Evolutionary conservation across 2,329 filamentous ascomycete species (phyloP), one percentile per base, ranked within the genome.

Genomic region (Cyanodermella asteris): DNA sequence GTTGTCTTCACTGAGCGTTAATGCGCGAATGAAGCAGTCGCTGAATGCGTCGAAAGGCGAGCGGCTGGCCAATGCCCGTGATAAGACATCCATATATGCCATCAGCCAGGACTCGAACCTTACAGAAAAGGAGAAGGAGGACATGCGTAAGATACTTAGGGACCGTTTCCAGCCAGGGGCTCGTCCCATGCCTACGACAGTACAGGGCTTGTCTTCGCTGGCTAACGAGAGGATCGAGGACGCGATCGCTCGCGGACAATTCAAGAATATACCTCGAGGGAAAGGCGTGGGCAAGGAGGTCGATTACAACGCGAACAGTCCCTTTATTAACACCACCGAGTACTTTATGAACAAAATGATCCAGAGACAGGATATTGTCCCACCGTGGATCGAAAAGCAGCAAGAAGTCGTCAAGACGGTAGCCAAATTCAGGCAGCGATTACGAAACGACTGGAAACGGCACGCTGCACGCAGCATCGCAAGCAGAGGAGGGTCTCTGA

Each of bases 331-430:
- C 42, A 94, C 84, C 1, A 94, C 87, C 0, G 84, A 94, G 48
- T 93, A 93, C 45, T 77, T 94, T 38, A 74, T 94, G 73, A 94
- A 97, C 51, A 87, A 90, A 50, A 93, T 94, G 55, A 93, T 97
- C 34, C 77, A 93, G 50, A 73, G 75, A 30, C 87, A 97, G 47
- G 82, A 91, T 12, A 77, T 94, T 31, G 78, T 91, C 1, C 87
- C 87, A 1, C 84, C 84, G 0, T 97, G 87, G 87, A 94, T 97
- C 31, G 87, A 97, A 49, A 94, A 93, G 50, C 87, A 97, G 46
- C 84, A 94, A 43, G 81, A 93, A 39, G 54, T 94, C 5, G 61
- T 69, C 7, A 68, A 65, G 31, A 63, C 75, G 1, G 62, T 71
- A 1, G 61, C 57, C 8, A 57, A 59, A 1, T 93, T 97, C 42